Evolutionary conservation across 352 stramenopile genomes (phyloP), one percentile per base, ranked within the genome.

Genomic region (Phytophthora aleatoria): DNA sequence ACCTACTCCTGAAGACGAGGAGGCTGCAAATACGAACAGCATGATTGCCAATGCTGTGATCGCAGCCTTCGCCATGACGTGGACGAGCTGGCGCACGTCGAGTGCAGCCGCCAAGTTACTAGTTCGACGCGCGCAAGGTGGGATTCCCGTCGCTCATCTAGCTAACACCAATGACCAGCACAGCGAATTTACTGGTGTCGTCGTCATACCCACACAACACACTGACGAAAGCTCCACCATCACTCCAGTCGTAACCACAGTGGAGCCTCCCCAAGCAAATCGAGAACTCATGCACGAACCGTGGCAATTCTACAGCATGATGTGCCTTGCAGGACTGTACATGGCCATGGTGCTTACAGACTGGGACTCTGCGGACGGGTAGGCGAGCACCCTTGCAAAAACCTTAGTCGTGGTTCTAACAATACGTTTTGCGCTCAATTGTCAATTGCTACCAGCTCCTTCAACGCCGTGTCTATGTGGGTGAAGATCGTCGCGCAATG

Each of bases 261-360:
- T 96, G 16, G 57, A 88, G 5, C 61, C 91, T 12, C 75, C 50
- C 15, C 16, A 41, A 28, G 1, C 42, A 75, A 50, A 11, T 9
- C 76, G 76, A 16, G 49, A 83, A 12, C 66, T 83, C 35, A 38
- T 60, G 4, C 67, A 77, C 4, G 92, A 97, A 55, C 90, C 86
- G 15, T 98, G 94, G 93, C 96, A 97, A 69, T 95, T 98, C 55
- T 97, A 98, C 70, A 73, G 88, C 41, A 94, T 98, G 76, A 91
- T 99, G 69, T 83, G 85, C 39, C 71, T 97, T 36, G 83, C 96
- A 8, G 90, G 81, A 28, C 89, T 97, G 49, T 99, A 97, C 87
- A 97, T 97, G 86, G 77, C 91, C 2, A 98, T 98, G 94, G 87
- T 96, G 31, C 82, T 99, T 42, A 99, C 95, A 9, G 90, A 96